A percentile compares a stretch with the other conserved stretches of the same genome.
Conservation (phyloP, 1,284 basidiomycete species). For the Fereydounia khargensis region DNA sequence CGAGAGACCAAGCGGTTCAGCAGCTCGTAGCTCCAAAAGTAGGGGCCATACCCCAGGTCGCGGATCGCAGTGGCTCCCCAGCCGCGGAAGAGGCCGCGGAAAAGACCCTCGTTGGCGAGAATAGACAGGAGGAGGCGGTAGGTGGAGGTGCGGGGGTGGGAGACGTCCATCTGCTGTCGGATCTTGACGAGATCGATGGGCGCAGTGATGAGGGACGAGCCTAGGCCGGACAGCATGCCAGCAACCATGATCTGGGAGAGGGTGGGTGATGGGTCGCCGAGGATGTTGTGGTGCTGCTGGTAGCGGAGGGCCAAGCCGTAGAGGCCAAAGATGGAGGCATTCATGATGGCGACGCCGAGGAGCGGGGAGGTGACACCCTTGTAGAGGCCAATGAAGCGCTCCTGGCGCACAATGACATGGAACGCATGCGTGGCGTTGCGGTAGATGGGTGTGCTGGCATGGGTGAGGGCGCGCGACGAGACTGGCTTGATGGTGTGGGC, state of each 20-base stretch:
- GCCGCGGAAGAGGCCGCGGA: conserved; percentile 34
- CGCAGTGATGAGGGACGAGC: conserved; percentile 38
- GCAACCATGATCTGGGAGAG: conserved; percentile 36
- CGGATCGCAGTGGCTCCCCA: conserved; percentile 39
- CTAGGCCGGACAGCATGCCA: conserved; percentile 37
- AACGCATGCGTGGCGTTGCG: conserved; percentile 40
- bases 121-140: conserved; percentile 21
- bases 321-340: conserved; percentile 48
- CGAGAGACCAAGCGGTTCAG: conserved; percentile 22
- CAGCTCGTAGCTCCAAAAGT: conserved; percentile 46
- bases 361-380: conserved; percentile 45
- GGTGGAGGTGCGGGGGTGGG: not conserved
- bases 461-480: not conserved
- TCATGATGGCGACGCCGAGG: conserved; percentile 54
- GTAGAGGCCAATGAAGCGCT: conserved; percentile 42
- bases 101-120: conserved; percentile 13
- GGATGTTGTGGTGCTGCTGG: conserved; percentile 5
- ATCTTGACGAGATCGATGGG: conserved; percentile 53
- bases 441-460: conserved; percentile 14
- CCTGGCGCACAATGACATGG: conserved; percentile 40
- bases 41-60: conserved; percentile 44
- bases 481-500: not conserved
- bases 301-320: conserved; percentile 35
- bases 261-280: not conserved
- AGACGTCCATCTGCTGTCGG: conserved; percentile 39